Base-by-base conservation (phyloP, 1,284 basidiomycete species). In the Wolfiporia cocos region DNA sequence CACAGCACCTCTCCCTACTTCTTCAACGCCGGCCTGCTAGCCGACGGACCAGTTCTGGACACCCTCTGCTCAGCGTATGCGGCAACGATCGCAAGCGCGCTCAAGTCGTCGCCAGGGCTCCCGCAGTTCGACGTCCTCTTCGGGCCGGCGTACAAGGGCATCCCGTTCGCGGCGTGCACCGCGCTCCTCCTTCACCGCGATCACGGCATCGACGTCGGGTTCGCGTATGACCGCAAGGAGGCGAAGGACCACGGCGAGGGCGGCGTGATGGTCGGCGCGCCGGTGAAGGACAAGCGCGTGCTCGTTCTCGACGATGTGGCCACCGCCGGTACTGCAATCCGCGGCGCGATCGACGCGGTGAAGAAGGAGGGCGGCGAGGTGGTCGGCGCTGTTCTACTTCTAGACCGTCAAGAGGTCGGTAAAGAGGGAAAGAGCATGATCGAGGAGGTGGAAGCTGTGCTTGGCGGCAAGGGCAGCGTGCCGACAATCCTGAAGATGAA, bases 101-200 rank as follows among this genome's bases (percentile, higher is more conserved):
- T 76, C 22, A 48, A 56, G 40, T 59, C 71, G 4, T 60, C 72
- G 1, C 54, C 57, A 17, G 59, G 56, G 4, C 63, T 87, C 12
- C 82, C 83, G 2, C 55, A 72, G 41, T 96, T 97, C 54, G 92
- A 96, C 55, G 78, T 98, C 33, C 74, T 98, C 22, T 97, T 98
- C 57, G 96, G 95, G 0, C 96, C 95, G 0, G 95, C 96, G 3
- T 99, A 99, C 73, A 99, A 99, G 68, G 95, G 93, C 31, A 99
- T 99, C 57, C 82, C 95, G 0, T 81, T 99, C 37, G 94, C 92
- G 0, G 88, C 95, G 0, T 81, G 88, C 35, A 93, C 94, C 1
- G 75, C 89, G 2, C 74, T 96, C 20, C 74, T 86, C 23, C 73
- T 99, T 26, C 74, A 82, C 48, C 73, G 79, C 26, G 69, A 78